Base-by-base conservation (phyloP, 1,284 basidiomycete species). In the Pseudozyma thailandica region DNA sequence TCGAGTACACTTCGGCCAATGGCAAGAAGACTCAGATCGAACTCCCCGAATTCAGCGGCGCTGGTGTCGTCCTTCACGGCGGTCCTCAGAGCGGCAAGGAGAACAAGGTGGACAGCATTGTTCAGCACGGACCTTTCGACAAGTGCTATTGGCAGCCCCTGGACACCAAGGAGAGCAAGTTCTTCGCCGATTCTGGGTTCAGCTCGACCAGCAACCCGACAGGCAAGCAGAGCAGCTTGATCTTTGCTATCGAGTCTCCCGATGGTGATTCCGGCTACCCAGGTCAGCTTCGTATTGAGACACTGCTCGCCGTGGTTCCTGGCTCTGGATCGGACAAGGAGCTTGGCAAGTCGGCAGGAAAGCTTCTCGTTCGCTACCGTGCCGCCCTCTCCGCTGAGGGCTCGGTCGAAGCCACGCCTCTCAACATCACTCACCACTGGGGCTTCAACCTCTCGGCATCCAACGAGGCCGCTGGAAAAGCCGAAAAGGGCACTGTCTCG, bases 341-440 rank as follows among this genome's bases (percentile, higher is more conserved):
- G 37, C 54, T 74, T 16, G 70, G 69, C 27, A 55, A 55, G 50
- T 70, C 61, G 31, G 58, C 59, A 2, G 76, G 77, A 10, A 70
- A 45, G 41, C 26, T 77, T 20, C 49, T 66, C n/a, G 50, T 80
- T 26, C 73, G 70, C 21, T 81, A 81, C 56, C 61, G 79, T 10
- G 77, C 79, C 5, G 49, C 62, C 3, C 43, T 81, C 21, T 46
- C 58, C 15, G 42, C 56, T 18, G 64, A 69, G 18, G 60, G 56
- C 6, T n/a, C 42, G 2, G 58, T 59, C 7, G 62, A 61, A 31
- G 69, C 69, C n/a, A 81, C 79, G 16, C 79, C 79, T 7, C 51
- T 81, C 59, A 81, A 80, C 53, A 41, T 81, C 28, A 78, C 78
- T n/a, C 79, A 81, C 33, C 79, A 81, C 57, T 81, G 79, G 79